Evolutionary conservation across 2,329 filamentous ascomycete species (phyloP).

Genomic region (Geoglossum cookeanum): DNA sequence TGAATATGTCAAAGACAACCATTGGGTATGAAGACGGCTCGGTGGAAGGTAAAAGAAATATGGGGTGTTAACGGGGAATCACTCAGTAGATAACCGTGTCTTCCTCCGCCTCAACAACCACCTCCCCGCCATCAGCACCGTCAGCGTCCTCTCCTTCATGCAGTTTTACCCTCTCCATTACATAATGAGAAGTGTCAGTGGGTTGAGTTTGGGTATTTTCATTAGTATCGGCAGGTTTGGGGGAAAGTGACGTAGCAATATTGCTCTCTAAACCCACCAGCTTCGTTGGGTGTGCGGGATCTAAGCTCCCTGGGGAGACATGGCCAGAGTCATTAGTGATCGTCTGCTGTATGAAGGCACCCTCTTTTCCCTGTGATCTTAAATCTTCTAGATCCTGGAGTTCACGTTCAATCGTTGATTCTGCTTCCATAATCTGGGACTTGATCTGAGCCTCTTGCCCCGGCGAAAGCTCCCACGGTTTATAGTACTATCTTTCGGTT

Average conservation of each 20-base stretch:
- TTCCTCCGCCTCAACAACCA: conserved; percentile 69
- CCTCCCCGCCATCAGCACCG: conserved; percentile 54
- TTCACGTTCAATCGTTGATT: conserved; percentile 46
- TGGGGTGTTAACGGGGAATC: background rate
- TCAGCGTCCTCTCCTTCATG: conserved; percentile 5
- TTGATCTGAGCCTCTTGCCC: conserved; percentile 54
- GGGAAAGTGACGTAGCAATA: conserved; percentile 14
- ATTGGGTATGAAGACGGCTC: background rate
- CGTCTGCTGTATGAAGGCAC: background rate
- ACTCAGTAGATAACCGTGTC: conserved; percentile 76
- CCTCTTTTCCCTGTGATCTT: conserved; percentile 17
- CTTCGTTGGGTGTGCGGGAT: conserved; percentile 8
- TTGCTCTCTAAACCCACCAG: conserved; percentile 15
- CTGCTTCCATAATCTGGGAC: conserved; percentile 46
- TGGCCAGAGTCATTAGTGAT: conserved; percentile 20
- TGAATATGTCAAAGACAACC: background rate
- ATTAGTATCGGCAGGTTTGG: conserved; percentile 20
- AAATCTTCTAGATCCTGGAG: conserved; percentile 38
- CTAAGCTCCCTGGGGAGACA: background rate
- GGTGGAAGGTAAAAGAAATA: background rate
- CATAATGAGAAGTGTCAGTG: conserved; percentile 5
- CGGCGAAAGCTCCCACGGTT: conserved; percentile 55
- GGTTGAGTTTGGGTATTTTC: conserved; percentile 13
- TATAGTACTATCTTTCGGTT: conserved; percentile 47
- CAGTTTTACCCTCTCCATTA: background rate